These are phyloP conservation scores for Aspergillus uvarum DNA, from an alignment of 2,329 filamentous ascomycete species.

Conservation along the genomic window DNA sequence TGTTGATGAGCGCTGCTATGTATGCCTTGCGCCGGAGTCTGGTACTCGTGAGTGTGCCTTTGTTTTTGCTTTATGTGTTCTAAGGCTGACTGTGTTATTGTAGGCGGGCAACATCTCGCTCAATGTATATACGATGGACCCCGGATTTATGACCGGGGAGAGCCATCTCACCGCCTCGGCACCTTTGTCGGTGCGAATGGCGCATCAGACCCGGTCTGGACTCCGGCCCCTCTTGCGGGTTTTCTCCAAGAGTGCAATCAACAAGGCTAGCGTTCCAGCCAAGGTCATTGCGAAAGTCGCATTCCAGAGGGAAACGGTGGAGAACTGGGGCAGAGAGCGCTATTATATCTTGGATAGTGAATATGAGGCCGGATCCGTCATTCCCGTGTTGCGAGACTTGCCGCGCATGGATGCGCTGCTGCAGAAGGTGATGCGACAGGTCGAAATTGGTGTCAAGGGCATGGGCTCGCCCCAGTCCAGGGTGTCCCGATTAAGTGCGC, in stretches of 20 bases:
- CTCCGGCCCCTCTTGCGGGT: constrained; percentile 35
- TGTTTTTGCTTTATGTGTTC: constrained; percentile 2
- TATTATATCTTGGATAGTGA: constrained; percentile 37
- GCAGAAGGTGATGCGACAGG: constrained; percentile 31
- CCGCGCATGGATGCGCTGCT: constrained; percentile 30
- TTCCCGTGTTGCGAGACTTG: constrained; percentile 29
- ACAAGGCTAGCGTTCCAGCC: constrained; percentile 36
- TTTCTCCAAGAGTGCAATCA: constrained; percentile 37
- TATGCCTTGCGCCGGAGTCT: constrained; percentile 40
- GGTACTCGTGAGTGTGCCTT: constrained; percentile 28
- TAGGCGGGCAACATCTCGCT: constrained; percentile 37
- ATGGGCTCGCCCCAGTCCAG: constrained; percentile 30
- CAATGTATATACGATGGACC: constrained; percentile 40
- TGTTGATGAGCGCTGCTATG: constrained; percentile 35
- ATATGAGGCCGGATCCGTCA: constrained; percentile 39
- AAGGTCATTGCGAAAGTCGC: constrained; percentile 37
- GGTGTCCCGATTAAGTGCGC: constrained; percentile 22
- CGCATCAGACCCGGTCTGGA: constrained; percentile 33
- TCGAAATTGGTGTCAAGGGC: constrained; percentile 29
- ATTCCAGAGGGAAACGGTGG: constrained; percentile 33
- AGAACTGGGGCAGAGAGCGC: constrained; percentile 30
- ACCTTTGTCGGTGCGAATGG: constrained; percentile 32
- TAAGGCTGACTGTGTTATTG: constrained; percentile 4
- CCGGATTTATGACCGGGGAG: constrained; percentile 30
- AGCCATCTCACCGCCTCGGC: constrained; percentile 25